Conservation (phyloP, 2,329 filamentous ascomycete species). For the Aphanocladium album region DNA sequence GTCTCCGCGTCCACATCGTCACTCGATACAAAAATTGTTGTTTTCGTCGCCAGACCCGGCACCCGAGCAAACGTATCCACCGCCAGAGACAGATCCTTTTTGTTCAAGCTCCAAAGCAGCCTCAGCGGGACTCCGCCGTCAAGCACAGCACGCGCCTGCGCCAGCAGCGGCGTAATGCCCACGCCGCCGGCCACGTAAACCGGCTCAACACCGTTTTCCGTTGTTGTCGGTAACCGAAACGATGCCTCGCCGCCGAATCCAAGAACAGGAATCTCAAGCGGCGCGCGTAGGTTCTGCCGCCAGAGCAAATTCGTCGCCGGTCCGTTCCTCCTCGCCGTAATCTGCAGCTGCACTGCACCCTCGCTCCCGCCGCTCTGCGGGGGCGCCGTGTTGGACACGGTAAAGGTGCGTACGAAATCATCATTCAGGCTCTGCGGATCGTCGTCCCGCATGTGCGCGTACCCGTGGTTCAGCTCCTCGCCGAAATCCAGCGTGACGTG, state of each 20-base stretch:
- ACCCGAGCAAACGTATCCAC: conserved; percentile 51
- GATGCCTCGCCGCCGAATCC: conserved; percentile 64
- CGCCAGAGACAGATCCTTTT: conserved; percentile 58
- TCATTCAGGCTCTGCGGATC: conserved; percentile 79
- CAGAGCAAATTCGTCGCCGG: conserved; percentile 63
- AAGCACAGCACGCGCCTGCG: conserved; percentile 53
- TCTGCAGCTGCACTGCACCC: conserved; percentile 51
- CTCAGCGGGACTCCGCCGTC: conserved; percentile 34
- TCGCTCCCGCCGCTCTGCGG: conserved; percentile 33
- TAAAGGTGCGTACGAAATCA: conserved; percentile 79
- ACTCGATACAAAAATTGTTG: conserved; percentile 63
- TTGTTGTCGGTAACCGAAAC: conserved; percentile 32
- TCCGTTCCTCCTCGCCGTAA: conserved; percentile 67
- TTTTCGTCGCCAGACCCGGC: conserved; percentile 44
- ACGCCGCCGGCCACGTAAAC: conserved; percentile 74
- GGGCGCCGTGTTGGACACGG: conserved; percentile 63
- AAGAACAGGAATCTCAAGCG: conserved; percentile 60
- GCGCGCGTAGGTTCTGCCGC: conserved; percentile 45
- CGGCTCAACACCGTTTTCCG: conserved; percentile 21
- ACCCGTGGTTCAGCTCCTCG: conserved; percentile 64
- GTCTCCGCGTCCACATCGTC: conserved; percentile 29
- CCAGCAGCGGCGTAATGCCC: conserved; percentile 77
- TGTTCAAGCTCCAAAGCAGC: conserved; percentile 64
- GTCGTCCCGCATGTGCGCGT: conserved; percentile 77
- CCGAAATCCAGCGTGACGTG: conserved; percentile 73